These are phyloP conservation scores for Boletus vermiculosoides DNA, from an alignment of 768 basidiomycete genomes.

Conservation along the genomic window DNA sequence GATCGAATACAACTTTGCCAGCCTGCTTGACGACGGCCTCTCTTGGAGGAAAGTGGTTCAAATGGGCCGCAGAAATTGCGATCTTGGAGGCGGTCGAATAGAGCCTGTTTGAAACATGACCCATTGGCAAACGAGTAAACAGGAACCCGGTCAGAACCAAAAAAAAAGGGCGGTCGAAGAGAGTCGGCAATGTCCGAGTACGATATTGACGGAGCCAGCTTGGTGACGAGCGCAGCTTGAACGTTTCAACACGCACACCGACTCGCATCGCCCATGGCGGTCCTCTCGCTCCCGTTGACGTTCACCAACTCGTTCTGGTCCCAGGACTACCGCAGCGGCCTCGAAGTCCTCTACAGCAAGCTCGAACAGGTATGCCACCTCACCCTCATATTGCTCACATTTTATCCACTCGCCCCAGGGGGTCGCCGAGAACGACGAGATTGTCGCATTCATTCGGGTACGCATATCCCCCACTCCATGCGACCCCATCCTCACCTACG, in stretches of 20 bases:
- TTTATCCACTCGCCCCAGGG: conserved; percentile 50
- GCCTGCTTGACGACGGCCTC: conserved; percentile 42
- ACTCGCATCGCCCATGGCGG: conserved; percentile 58
- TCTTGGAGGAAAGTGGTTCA: conserved; percentile 61
- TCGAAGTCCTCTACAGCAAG: conserved; percentile 73
- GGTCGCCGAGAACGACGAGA: conserved; percentile 77
- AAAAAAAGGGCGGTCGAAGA: conserved; percentile 32
- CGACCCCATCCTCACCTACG: conserved; percentile 10
- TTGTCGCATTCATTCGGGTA: conserved; percentile 80
- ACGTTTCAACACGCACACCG: conserved; percentile 15
- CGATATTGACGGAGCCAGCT: background rate
- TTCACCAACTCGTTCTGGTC: conserved; percentile 97
- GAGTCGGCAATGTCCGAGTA: conserved; percentile 31
- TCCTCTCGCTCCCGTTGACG: conserved; percentile 81
- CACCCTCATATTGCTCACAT: background rate
- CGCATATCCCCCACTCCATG: conserved; percentile 21
- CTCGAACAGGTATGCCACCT: conserved; percentile 64
- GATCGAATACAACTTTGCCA: conserved; percentile 50
- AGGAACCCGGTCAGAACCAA: conserved; percentile 9
- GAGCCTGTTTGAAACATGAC: conserved; percentile 57
- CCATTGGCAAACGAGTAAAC: conserved; percentile 41
- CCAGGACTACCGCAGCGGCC: conserved; percentile 81
- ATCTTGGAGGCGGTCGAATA: conserved; percentile 44
- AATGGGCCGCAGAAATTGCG: conserved; percentile 55
- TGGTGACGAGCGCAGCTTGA: conserved; percentile 2